Base-by-base conservation (phyloP, 441 rosid genomes). In the California macrophylla region DNA sequence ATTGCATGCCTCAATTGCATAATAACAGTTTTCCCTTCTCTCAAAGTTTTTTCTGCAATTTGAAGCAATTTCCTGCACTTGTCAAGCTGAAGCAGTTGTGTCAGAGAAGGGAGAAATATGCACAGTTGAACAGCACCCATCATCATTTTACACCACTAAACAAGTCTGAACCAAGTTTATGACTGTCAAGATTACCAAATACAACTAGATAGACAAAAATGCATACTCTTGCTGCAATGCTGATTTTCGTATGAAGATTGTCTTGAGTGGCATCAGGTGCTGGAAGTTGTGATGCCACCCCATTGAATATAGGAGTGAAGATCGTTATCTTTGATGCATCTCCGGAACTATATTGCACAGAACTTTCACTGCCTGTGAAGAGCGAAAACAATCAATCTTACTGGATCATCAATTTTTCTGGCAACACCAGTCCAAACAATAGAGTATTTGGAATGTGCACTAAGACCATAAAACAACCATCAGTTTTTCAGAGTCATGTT, bases 1-100 rank as follows among this genome's bases (percentile, higher is more conserved):
- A 78, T 79, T 87, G 83, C 97, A 93, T 56, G 97, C 93, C 83
- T 92, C 98, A 61, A 95, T 90, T 67, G 88, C 96, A 71, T 80
- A 74, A 79, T 75, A 88, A 80, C 74, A 75, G 80, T 86, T 73
- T 72, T 40, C 66, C 86, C 90, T 29, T 85, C 89, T 54, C 85
- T 87, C 74, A 88, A 82, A 69, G 82, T 87, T 72, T 84, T 81
- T 82, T 82, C 87, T 66, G 91, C 97, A 68, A 76, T 18, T 75
- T 86, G 78, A 75, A 87, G 77, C 77, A 88, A 78, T 79, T 77
- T 80, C 74, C 70, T 80, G 79, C 91, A 88, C 81, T 88, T 95
- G 69, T 82, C 83, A 82, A 83, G 74, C 96, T 87, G 88, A 50
- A 82, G 79, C 60, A 58, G 63, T 63, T 66, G 79, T 70, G 76